phyloP scores from a whole-genome alignment of 1,284 basidiomycete species.

The Irpex sp. region DNA sequence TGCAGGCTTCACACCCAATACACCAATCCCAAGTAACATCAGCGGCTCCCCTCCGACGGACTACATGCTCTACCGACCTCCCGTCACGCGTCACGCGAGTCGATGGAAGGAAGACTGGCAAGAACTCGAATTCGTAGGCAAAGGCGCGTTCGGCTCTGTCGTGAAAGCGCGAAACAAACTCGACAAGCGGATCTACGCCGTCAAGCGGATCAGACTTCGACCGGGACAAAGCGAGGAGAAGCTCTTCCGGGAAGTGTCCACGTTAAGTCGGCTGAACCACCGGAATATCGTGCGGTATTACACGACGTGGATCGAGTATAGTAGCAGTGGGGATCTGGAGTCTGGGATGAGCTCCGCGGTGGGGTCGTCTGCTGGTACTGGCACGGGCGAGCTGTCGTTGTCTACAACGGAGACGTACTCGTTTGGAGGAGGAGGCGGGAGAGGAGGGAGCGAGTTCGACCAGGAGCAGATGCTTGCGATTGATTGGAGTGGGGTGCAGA shows the following conservation, averaged over 20 bases:
- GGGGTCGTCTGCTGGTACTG: conserved; percentile 30
- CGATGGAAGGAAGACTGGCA: conserved; percentile 87
- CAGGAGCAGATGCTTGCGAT: conserved; percentile 48
- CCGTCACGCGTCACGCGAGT: conserved; percentile 51
- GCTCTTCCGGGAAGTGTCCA: conserved; percentile 91
- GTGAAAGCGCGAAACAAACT: conserved; percentile 91
- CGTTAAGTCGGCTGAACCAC: conserved; percentile 83
- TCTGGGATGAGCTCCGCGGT: conserved; percentile 46
- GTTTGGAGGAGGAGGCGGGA: neutral
- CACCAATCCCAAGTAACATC: neutral
- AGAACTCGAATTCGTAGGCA: conserved; percentile 77
- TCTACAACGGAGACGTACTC: conserved; percentile 34
- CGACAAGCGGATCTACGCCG: conserved; percentile 71
- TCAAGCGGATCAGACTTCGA: conserved; percentile 88
- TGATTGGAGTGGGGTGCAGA: conserved; percentile 43
- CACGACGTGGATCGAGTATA: conserved; percentile 78
- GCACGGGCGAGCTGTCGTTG: conserved; percentile 33
- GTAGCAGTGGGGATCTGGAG: conserved; percentile 35
- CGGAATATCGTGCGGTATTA: conserved; percentile 91
- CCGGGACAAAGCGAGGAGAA: conserved; percentile 79
- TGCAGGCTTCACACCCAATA: neutral
- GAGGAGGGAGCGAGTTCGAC: conserved; percentile 6
- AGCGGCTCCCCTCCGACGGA: conserved; percentile 58
- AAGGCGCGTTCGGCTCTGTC: conserved; percentile 91
- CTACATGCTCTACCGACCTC: conserved; percentile 39